Evolutionary conservation across 805 yeast genomes (phyloP).

Genomic region (Hanseniaspora vineae): DNA sequence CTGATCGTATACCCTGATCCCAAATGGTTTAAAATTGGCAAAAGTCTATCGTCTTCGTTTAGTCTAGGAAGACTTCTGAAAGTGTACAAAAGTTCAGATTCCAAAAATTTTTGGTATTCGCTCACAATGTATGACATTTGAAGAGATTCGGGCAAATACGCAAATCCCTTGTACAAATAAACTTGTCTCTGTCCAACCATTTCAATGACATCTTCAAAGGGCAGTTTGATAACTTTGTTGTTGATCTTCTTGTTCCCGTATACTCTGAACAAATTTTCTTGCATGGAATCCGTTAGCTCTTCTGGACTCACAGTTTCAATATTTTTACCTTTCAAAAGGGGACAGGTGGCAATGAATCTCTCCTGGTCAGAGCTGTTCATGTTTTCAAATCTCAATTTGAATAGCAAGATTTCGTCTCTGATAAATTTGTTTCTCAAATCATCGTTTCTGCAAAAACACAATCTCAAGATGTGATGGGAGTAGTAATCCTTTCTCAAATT

Average conservation of each 20-base stretch:
- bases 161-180: conserved; percentile 53
- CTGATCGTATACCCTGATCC: conserved; percentile 47
- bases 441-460: conserved; percentile 80
- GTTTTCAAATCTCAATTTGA: conserved; percentile 56
- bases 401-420: conserved; percentile 60
- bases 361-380: conserved; percentile 55
- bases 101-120: conserved; percentile 49
- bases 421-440: conserved; percentile 74
- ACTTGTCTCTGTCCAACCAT: conserved; percentile 64
- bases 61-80: conserved; percentile 69
- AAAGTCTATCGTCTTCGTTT: conserved; percentile 82
- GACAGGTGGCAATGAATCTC: conserved; percentile 51
- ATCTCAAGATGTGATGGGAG: conserved; percentile 76
- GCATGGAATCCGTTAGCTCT: conserved; percentile 34
- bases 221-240: conserved; percentile 60
- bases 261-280: conserved; percentile 5
- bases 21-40: conserved; percentile 72
- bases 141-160: conserved; percentile 72
- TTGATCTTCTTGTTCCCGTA: conserved; percentile 25
- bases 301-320: conserved; percentile 35
- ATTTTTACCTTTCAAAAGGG: conserved; percentile 31
- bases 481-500: conserved; percentile 64
- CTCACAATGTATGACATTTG: conserved; percentile 58
- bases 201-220: conserved; percentile 75
- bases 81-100: conserved; percentile 44